Evolutionary conservation across 805 yeast genomes (phyloP).

Genomic region (Ogataea naganishii): DNA sequence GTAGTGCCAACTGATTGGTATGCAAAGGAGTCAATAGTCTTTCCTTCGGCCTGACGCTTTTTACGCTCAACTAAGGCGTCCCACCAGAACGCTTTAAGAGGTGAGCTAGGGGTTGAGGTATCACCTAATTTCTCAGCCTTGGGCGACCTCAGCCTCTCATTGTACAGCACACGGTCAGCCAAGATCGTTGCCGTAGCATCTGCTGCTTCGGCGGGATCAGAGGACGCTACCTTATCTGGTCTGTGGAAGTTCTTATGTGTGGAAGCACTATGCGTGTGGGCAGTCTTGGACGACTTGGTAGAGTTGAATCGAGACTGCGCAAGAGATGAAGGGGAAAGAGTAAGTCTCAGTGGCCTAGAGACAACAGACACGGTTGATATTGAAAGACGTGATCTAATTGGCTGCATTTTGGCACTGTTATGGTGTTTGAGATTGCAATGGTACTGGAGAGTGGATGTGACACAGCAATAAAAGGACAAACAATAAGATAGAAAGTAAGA

Average conservation of each 20-base stretch:
- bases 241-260: conserved; percentile 9
- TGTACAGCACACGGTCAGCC: conserved; percentile 48
- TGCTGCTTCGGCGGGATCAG: conserved; percentile 52
- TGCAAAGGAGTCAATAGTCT: conserved; percentile 58
- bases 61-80: conserved; percentile 72
- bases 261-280: too few species aligned
- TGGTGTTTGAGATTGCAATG: too few species aligned
- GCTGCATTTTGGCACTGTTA: too few species aligned
- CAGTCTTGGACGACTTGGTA: too few species aligned
- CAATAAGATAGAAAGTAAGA: too few species aligned
- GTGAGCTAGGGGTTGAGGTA: conserved; percentile 20
- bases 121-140: conserved; percentile 14
- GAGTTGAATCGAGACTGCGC: too few species aligned
- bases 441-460: too few species aligned
- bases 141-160: conserved; percentile 28
- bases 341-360: too few species aligned
- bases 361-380: too few species aligned
- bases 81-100: conserved; percentile 68
- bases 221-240: conserved; percentile 28
- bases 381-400: too few species aligned
- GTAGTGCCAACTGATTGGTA: conserved; percentile 68
- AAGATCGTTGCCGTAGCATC: conserved; percentile 68
- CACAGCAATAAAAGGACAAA: too few species aligned
- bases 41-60: conserved; percentile 65
- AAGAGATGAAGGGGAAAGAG: too few species aligned